phyloP scores from a whole-genome alignment of 2,329 filamentous ascomycete species.

The Paecilomyces variotii region DNA sequence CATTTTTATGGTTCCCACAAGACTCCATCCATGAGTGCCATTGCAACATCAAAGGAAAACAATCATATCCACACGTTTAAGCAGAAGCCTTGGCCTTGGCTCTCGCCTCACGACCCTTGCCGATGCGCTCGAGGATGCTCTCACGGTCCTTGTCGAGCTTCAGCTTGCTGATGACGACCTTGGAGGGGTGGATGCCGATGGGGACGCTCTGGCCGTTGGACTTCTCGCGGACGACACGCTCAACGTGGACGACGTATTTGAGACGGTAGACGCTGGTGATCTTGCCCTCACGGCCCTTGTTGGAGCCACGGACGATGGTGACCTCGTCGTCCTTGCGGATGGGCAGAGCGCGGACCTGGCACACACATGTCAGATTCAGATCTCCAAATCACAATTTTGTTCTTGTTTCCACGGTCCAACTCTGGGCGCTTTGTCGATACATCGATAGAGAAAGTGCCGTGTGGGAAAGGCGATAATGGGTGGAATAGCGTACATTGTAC shows the following conservation, averaged over 20 bases:
- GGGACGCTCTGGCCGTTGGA: constrained; percentile 92
- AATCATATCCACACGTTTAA: constrained; percentile 51
- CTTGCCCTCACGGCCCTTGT: constrained; percentile 99
- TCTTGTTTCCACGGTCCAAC: constrained; percentile 1
- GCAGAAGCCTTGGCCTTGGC: constrained; percentile 41
- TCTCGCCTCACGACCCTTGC: constrained; percentile 39
- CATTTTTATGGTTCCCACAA: constrained; percentile 42
- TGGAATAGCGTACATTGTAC: constrained; percentile 71
- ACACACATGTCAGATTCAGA: constrained; percentile 11
- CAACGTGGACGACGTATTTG: constrained; percentile 95
- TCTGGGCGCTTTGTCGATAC: background rate
- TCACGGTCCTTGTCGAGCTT: constrained; percentile 63
- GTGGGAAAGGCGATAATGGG: background rate
- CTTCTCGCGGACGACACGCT: constrained; percentile 96
- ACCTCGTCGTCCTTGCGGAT: constrained; percentile 98
- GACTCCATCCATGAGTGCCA: constrained; percentile 23
- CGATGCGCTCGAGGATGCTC: constrained; percentile 40
- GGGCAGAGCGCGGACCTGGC: constrained; percentile 40
- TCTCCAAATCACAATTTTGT: constrained; percentile 7
- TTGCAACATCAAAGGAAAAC: constrained; percentile 65
- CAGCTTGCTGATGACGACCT: constrained; percentile 97
- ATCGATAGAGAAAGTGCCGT: background rate
- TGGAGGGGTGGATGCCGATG: constrained; percentile 89
- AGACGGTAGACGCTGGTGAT: constrained; percentile 95
- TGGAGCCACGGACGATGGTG: constrained; percentile 78